A percentile compares a stretch with the other conserved stretches of the same genome.
phyloP scores from a whole-genome alignment of 306 rosid species.

The Cicer judaicum region DNA sequence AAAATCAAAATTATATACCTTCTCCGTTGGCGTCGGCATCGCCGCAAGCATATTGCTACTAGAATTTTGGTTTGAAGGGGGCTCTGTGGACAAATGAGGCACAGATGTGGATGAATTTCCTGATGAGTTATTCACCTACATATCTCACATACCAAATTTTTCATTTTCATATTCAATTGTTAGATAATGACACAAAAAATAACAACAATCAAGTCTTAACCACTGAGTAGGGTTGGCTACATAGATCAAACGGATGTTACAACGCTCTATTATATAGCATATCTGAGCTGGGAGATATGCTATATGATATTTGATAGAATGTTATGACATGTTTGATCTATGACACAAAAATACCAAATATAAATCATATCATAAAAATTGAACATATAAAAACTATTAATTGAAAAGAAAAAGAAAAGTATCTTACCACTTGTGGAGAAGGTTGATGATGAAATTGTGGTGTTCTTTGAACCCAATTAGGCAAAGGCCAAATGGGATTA shows the following conservation, averaged over 20 bases:
- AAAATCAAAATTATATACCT: slow-evolving; percentile 55
- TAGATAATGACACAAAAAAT: no score
- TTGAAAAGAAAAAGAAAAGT: slow-evolving; percentile 1
- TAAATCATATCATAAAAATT: slow-evolving; percentile 28
- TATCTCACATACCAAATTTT: slow-evolving; percentile 37
- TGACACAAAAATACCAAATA: background rate
- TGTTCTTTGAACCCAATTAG: slow-evolving; percentile 51
- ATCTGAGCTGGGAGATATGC: no score
- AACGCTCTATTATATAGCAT: no score
- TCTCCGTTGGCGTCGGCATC: slow-evolving; percentile 56
- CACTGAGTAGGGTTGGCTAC: no score
- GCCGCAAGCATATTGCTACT: slow-evolving; percentile 43
- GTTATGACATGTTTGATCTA: no score
- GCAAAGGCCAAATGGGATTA: slow-evolving; percentile 49
- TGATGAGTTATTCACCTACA: slow-evolving; percentile 67
- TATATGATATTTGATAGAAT: no score
- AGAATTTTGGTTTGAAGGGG: slow-evolving; percentile 99
- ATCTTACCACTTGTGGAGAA: slow-evolving; percentile 60
- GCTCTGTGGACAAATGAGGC: slow-evolving; percentile 67
- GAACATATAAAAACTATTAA: background rate
- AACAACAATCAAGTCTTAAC: no score
- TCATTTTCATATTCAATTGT: background rate
- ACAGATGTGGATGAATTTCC: slow-evolving; percentile 56
- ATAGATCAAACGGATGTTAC: no score
- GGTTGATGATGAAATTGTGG: slow-evolving; percentile 56